phyloP scores from a whole-genome alignment of 441 rosid species.

The Biscutella laevigata region DNA sequence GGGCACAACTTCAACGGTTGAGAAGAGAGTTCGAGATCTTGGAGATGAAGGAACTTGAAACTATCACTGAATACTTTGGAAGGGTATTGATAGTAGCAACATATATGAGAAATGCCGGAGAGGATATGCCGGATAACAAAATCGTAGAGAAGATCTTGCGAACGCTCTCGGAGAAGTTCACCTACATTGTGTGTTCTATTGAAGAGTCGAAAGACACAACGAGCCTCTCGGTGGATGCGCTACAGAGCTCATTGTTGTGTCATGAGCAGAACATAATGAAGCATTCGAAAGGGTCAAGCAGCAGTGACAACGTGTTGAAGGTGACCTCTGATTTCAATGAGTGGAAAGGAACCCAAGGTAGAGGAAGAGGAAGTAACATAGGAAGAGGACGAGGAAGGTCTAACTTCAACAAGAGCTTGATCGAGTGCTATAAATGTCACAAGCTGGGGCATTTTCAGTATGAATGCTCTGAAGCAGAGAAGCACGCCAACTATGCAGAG shows the following conservation, averaged over 20 bases:
- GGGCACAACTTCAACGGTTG: background rate
- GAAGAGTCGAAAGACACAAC: background rate
- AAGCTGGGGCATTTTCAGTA: background rate
- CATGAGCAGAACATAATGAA: background rate
- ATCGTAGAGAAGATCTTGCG: background rate
- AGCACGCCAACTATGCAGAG: background rate
- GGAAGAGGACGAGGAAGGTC: background rate
- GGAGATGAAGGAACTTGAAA: background rate
- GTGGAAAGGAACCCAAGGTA: background rate
- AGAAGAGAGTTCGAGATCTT: background rate
- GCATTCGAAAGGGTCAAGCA: background rate
- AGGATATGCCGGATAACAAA: background rate
- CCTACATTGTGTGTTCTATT: background rate
- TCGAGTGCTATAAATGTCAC: background rate
- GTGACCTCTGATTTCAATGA: background rate
- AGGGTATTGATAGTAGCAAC: background rate
- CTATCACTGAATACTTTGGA: background rate
- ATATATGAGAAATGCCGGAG: background rate
- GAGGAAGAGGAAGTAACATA: background rate
- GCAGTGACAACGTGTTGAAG: background rate
- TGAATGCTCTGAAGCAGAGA: background rate
- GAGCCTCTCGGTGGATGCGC: background rate
- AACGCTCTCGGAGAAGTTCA: background rate
- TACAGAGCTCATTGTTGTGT: background rate
- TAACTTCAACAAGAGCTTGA: background rate